A percentile compares a stretch with the other conserved stretches of the same genome.
Conservation (phyloP, 2,329 filamentous ascomycete genomes). For the Metarhizium album region DNA sequence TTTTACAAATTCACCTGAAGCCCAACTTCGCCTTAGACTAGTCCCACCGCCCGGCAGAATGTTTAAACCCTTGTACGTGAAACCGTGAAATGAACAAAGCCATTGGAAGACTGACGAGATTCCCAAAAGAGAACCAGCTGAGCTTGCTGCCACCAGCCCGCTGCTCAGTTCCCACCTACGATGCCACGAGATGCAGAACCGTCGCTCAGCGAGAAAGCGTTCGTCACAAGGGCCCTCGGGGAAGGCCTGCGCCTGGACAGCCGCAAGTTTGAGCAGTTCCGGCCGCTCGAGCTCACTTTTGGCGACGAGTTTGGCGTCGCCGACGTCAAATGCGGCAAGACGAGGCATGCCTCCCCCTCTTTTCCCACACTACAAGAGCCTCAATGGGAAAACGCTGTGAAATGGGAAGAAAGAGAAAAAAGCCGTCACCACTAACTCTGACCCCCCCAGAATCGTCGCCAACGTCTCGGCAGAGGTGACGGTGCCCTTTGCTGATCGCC, state of each 20-base stretch:
- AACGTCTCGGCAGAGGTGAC: slow-evolving; percentile 83
- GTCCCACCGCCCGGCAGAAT: slow-evolving; percentile 41
- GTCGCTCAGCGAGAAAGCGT: slow-evolving; percentile 78
- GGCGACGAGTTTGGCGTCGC: slow-evolving; percentile 86
- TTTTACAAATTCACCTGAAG: too few relatives aligned
- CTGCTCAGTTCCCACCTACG: slow-evolving; percentile 13
- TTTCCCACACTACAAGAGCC: not conserved
- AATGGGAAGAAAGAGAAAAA: too few relatives aligned
- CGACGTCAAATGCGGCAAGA: slow-evolving; percentile 81
- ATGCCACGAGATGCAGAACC: slow-evolving; percentile 94
- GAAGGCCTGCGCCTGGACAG: slow-evolving; percentile 78
- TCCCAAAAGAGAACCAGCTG: not conserved
- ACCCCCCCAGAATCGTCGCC: slow-evolving; percentile 59
- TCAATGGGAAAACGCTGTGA: too few relatives aligned
- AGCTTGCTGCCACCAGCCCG: not conserved
- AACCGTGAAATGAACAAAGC: not conserved
- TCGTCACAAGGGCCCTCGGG: slow-evolving; percentile 72
- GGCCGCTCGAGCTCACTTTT: slow-evolving; percentile 67
- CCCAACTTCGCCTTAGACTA: not conserved
- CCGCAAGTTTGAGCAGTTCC: slow-evolving; percentile 69
- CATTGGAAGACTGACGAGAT: not conserved
- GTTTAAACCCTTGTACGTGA: slow-evolving; percentile 14
- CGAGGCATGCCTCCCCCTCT: slow-evolving; percentile 58
- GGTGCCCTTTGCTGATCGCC: slow-evolving; percentile 74
- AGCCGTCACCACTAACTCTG: not conserved